Evolutionary conservation across 108 stramenopile species (phyloP), one percentile per base, ranked within the genome.

Genomic region (Parietichytrium sp.): DNA sequence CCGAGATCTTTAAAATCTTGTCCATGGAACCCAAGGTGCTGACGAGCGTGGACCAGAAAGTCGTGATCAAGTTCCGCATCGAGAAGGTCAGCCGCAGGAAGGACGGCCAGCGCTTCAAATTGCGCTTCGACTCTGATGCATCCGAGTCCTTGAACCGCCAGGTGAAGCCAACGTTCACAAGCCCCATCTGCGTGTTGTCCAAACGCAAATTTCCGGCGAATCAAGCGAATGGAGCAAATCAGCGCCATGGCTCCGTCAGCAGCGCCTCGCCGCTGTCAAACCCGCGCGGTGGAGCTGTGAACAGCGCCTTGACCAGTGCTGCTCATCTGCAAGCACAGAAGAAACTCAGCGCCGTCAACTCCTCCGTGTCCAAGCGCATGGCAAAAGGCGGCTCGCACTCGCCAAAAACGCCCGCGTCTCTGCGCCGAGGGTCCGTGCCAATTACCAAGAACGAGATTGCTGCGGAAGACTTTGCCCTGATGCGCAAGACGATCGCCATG

Each of bases 51-150:
- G 61, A 42, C 12, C 61, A 72, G 3, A 33, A 42, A 33, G 61
- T 72, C 16, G 45, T 42, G 33, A 42, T 72, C 61, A 72, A 72
- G 42, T 72, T 72, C 20, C 61, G 61, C 61, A 72, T 72, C 33
- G 61, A 72, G 45, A 72, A 72, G 61, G 61, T 72, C 29, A 72
- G 61, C 3, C 61, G 61, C 42, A 33, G 61, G 23, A 72, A 72
- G 33, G 61, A 72, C 45, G 61, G 61, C 20, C 61, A 42, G 23
- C 36, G 45, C 23, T 72, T 72, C 42, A 33, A 42, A 6, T 42
- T 72, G 15, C 45, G 38, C 0, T 3, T 72, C 1, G 61, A 25
- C 6, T 72, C 38, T 42, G 61, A 72, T 3, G 45, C 36, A 42
- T 33, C 36, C 38, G 61, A 42, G 3, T 33, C 61, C 1, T 42